These are phyloP conservation scores for Talaromyces sp. DNA, from an alignment of 2,329 filamentous ascomycete species.

Conservation along the genomic window DNA sequence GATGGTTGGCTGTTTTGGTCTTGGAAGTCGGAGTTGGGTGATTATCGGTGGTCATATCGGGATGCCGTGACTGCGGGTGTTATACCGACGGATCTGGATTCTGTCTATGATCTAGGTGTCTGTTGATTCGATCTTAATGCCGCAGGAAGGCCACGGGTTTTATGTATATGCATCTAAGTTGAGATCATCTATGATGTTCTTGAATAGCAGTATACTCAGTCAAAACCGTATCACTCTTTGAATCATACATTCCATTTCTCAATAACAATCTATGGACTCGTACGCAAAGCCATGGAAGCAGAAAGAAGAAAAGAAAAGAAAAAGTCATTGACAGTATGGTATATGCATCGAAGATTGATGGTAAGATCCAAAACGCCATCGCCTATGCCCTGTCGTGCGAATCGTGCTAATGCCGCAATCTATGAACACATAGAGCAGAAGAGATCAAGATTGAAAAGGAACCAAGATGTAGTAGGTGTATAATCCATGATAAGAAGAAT, in stretches of 20 bases:
- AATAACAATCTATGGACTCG: constrained; percentile 15
- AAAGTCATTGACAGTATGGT: constrained; percentile 4
- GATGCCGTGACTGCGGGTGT: constrained; percentile 41
- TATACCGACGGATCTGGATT: constrained; percentile 34
- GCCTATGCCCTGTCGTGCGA: constrained; percentile 10
- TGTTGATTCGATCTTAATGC: background rate
- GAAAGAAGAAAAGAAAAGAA: constrained; percentile 8
- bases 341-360: constrained; percentile 14
- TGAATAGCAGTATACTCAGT: background rate
- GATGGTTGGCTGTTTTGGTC: constrained; percentile 59
- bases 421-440: constrained; percentile 11
- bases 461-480: background rate
- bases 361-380: constrained; percentile 10
- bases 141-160: background rate
- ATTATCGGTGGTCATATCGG: constrained; percentile 31
- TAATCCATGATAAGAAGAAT: background rate
- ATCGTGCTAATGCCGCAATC: constrained; percentile 8
- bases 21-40: constrained; percentile 53
- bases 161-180: background rate
- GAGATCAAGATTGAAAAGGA: background rate
- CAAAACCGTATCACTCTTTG: background rate
- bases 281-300: constrained; percentile 20
- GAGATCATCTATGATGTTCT: background rate
- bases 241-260: constrained; percentile 8
- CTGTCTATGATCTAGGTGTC: constrained; percentile 18